Percentiles rank a stretch among this genome's conserved stretches.
These are phyloP conservation scores for Aureobasidium leucospermi DNA, from an alignment of 2,329 filamentous ascomycete species.

Conservation along the genomic window DNA sequence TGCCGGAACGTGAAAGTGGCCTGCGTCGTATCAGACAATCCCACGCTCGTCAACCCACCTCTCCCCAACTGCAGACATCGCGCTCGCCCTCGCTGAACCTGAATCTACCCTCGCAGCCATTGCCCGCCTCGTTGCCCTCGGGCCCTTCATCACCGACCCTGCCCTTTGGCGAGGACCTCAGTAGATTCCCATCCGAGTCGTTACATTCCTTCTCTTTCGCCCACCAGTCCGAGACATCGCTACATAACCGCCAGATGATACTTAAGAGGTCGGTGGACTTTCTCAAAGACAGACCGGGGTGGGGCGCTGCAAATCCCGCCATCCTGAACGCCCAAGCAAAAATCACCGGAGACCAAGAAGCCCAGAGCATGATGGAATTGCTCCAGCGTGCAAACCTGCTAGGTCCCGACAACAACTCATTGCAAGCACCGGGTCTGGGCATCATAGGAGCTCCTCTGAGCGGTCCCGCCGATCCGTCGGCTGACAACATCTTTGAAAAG, in stretches of 20 bases:
- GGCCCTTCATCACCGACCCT: conserved; percentile 62
- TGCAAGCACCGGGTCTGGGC: conserved; percentile 43
- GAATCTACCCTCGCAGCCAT: conserved; percentile 51
- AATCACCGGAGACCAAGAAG: conserved; percentile 72
- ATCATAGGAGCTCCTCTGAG: conserved; percentile 60
- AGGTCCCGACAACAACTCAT: conserved; percentile 50
- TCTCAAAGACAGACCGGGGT: conserved; percentile 85
- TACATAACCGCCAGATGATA: conserved; percentile 87
- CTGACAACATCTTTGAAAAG: conserved; percentile 77
- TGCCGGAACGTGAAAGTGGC: conserved; percentile 43
- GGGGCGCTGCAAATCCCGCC: conserved; percentile 66
- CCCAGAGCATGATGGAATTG: conserved; percentile 85
- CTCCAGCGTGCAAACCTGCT: conserved; percentile 75
- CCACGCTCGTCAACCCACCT: conserved; percentile 58
- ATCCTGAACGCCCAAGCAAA: conserved; percentile 79
- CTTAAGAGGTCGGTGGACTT: conserved; percentile 92
- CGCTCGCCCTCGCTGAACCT: conserved; percentile 69
- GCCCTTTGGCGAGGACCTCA: conserved; percentile 76
- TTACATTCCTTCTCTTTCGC: conserved; percentile 98
- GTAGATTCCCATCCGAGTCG: conserved; percentile 89
- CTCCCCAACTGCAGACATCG: conserved; percentile 43
- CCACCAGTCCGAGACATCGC: conserved; percentile 83
- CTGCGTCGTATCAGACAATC: conserved; percentile 90
- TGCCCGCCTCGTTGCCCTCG: conserved; percentile 46
- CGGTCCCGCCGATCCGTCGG: conserved; percentile 66